phyloP scores from a whole-genome alignment of 2,329 filamentous ascomycete genomes.

The Metarhizium rileyi region DNA sequence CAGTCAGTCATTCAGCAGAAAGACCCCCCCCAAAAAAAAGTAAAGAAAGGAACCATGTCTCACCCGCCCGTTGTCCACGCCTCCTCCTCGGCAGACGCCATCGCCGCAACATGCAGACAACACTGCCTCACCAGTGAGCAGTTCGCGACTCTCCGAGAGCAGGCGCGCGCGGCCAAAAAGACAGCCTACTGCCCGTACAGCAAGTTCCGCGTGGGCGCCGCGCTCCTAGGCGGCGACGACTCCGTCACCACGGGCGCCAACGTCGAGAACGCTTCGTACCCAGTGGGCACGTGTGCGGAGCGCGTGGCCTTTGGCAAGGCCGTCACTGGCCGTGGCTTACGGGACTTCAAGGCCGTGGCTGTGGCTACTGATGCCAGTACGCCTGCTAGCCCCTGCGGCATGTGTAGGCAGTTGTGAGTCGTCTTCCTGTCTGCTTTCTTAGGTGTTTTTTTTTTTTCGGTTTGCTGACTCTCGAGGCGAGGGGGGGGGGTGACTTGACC shows the following conservation, averaged over 20 bases:
- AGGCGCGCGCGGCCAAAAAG: constrained; percentile 61
- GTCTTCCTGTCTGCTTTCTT: not conserved
- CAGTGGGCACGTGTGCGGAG: constrained; percentile 93
- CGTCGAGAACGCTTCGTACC: constrained; percentile 87
- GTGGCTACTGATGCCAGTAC: constrained; percentile 71
- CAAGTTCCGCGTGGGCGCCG: constrained; percentile 80
- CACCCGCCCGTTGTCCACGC: not conserved
- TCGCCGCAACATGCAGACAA: constrained; percentile 17
- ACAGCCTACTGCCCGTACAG: constrained; percentile 90
- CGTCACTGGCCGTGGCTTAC: constrained; percentile 44
- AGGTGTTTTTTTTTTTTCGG: not conserved
- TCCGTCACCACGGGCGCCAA: constrained; percentile 56
- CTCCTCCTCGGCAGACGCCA: constrained; percentile 12
- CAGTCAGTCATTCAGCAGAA: too few relatives aligned
- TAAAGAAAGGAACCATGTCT: not conserved
- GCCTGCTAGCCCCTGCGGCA: constrained; percentile 75
- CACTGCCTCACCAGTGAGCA: constrained; percentile 50
- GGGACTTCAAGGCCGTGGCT: constrained; percentile 64
- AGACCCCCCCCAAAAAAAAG: not conserved
- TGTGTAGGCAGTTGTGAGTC: constrained; percentile 85
- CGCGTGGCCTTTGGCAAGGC: constrained; percentile 79
- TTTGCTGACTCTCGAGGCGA: too few relatives aligned
- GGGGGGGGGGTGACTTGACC: too few relatives aligned
- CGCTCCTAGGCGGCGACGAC: constrained; percentile 51
- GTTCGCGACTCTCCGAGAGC: constrained; percentile 51